These are phyloP conservation scores for Cadophora malorum DNA, from an alignment of 2,329 filamentous ascomycete species.

Conservation along the genomic window DNA sequence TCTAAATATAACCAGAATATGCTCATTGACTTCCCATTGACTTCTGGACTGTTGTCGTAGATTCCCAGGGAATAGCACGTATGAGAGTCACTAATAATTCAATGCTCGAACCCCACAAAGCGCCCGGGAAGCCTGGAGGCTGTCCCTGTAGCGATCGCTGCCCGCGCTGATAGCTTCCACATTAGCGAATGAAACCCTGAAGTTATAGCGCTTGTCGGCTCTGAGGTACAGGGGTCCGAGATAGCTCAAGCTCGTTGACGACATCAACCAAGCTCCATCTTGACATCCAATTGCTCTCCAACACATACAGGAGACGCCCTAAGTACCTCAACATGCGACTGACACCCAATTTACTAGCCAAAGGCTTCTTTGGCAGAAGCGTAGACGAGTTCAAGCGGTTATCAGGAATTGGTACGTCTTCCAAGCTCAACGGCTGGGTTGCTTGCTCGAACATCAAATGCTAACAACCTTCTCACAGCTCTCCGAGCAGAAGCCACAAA, in stretches of 20 bases:
- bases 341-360: conserved; percentile 52
- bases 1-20: background rate
- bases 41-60: too few species aligned
- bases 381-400: conserved; percentile 65
- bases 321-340: conserved; percentile 52
- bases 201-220: background rate
- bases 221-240: background rate
- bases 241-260: conserved; percentile 14
- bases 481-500: conserved; percentile 73
- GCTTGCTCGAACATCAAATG: conserved; percentile 24
- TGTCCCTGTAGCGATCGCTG: background rate
- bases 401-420: conserved; percentile 56
- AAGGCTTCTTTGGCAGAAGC: conserved; percentile 64
- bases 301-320: background rate
- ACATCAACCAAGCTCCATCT: conserved; percentile 1
- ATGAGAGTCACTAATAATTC: too few species aligned
- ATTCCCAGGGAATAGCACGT: too few species aligned
- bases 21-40: too few species aligned
- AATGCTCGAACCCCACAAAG: too few species aligned
- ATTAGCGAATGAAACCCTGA: background rate
- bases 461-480: conserved; percentile 52
- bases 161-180: too few species aligned
- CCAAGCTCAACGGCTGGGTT: background rate
- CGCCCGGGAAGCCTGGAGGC: background rate
- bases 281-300: conserved; percentile 7